Conservation (phyloP, 192 early-diverging fungal genomes). For the Rhizophagus clarus region DNA sequence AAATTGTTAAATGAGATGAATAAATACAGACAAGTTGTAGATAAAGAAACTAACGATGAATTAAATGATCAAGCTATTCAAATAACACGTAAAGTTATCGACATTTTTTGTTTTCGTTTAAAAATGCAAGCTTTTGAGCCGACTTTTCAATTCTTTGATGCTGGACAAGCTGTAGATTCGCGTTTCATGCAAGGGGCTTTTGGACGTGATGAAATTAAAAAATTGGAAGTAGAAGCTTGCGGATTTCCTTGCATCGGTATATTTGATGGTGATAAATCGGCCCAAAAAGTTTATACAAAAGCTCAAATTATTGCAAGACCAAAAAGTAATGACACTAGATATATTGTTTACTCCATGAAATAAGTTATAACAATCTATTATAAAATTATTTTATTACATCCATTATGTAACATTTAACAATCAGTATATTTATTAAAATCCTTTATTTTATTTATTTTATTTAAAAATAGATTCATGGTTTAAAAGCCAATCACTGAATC, state of each 20-base stretch:
- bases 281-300: background rate
- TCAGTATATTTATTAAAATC: no score
- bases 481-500: no score
- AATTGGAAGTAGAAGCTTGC: slow-evolving; percentile 5
- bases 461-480: no score
- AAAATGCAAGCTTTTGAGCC: background rate
- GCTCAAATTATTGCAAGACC: slow-evolving; percentile 2
- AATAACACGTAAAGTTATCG: background rate
- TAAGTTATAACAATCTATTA: no score
- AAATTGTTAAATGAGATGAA: background rate
- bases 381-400: no score
- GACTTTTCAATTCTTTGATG: background rate
- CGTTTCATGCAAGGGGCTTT: background rate
- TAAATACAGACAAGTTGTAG: background rate
- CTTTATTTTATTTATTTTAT: no score
- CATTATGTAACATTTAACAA: no score
- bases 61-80: background rate
- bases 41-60: background rate
- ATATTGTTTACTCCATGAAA: background rate
- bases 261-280: background rate
- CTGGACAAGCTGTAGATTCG: background rate
- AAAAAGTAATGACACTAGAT: background rate
- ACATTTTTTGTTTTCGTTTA: slow-evolving; percentile 8
- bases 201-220: background rate
- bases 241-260: background rate